Base-by-base conservation (phyloP, 1,139 yeast genomes). In the Candida tunisiensis region DNA sequence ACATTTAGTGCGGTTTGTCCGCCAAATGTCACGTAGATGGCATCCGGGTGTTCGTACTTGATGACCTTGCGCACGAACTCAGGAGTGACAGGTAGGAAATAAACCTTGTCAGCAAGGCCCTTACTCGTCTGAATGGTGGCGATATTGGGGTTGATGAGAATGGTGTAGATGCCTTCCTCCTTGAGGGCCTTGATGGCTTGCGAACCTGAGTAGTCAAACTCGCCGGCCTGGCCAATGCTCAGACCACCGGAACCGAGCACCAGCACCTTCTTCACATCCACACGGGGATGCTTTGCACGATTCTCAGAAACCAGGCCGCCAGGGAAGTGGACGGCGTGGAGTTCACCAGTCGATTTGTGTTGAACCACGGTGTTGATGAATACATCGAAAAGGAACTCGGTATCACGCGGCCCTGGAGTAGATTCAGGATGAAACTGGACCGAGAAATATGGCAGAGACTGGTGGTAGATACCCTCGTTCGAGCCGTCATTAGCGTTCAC, bases 361-460 rank as follows among this genome's bases (percentile, higher is more conserved):
- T 78, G 83, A 35, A 69, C 53, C 29, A 88, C 93, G 27, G 95
- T 58, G 39, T 79, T 56, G 48, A 91, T 77, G 57, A 91, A 91
- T 21, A 80, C 85, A 49, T 91, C 98, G 47, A 91, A 91, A 52
- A 91, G 65, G 53, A 88, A 91, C 57, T 91, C 98, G 31, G 99
- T 88, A 53, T 91, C 99, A 53, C 94, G 74, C 51, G 99, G 99
- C 53, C 99, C 99, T 25, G 98, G 98, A 30, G 95, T 82, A 19
- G 96, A 82, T 62, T 91, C 99, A 14, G 99, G 99, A 52, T 91
- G 99, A 69, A 91, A 88, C 64, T 91, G 99, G 27, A 88, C 96
- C n/a, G 98, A 88, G 65, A 91, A 91, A 53, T 65, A 77, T 26
- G 99, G 98, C 52, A 78, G 65, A 36, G 70, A 63, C 25, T 75